These are phyloP conservation scores for Pyrenophora teres DNA, from an alignment of 2,329 filamentous ascomycete genomes.

Conservation along the genomic window DNA sequence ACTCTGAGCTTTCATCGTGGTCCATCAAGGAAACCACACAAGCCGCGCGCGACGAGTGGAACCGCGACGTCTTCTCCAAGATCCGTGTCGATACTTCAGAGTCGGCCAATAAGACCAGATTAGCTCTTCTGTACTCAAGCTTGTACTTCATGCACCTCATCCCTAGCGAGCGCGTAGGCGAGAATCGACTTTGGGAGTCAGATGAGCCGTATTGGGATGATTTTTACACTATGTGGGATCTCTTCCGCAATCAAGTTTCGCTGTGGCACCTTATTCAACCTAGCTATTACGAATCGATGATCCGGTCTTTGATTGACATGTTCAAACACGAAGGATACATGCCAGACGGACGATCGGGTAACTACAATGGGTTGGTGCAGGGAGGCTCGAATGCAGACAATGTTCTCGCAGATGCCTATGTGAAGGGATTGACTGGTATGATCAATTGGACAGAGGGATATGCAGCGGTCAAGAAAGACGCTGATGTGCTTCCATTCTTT, in stretches of 20 bases:
- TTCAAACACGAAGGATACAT: slow-evolving; percentile 66
- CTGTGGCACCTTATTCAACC: slow-evolving; percentile 67
- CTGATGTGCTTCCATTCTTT: slow-evolving; percentile 58
- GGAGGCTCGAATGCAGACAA: slow-evolving; percentile 46
- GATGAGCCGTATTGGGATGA: slow-evolving; percentile 71
- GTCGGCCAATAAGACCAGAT: slow-evolving; percentile 36
- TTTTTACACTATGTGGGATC: slow-evolving; percentile 77
- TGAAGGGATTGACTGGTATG: slow-evolving; percentile 65
- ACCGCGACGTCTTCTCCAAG: slow-evolving; percentile 62
- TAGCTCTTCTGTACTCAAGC: slow-evolving; percentile 42
- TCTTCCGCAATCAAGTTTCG: slow-evolving; percentile 60
- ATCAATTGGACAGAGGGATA: slow-evolving; percentile 76
- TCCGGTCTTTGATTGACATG: slow-evolving; percentile 71
- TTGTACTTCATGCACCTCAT: slow-evolving; percentile 47
- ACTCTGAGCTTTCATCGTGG: slow-evolving; percentile 52
- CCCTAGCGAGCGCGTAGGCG: slow-evolving; percentile 53
- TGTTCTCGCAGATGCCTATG: slow-evolving; percentile 67
- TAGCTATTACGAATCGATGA: slow-evolving; percentile 65
- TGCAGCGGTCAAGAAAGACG: slow-evolving; percentile 72
- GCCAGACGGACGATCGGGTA: slow-evolving; percentile 66
- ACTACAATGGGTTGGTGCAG: slow-evolving; percentile 61
- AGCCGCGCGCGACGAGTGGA: slow-evolving; percentile 53
- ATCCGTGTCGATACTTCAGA: slow-evolving; percentile 48
- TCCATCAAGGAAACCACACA: slow-evolving; percentile 49
- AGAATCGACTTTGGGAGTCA: slow-evolving; percentile 71